Evolutionary conservation across 805 yeast species (phyloP), one percentile per base, ranked within the genome.

Genomic region (Saccharomyces kudriavzevii): DNA sequence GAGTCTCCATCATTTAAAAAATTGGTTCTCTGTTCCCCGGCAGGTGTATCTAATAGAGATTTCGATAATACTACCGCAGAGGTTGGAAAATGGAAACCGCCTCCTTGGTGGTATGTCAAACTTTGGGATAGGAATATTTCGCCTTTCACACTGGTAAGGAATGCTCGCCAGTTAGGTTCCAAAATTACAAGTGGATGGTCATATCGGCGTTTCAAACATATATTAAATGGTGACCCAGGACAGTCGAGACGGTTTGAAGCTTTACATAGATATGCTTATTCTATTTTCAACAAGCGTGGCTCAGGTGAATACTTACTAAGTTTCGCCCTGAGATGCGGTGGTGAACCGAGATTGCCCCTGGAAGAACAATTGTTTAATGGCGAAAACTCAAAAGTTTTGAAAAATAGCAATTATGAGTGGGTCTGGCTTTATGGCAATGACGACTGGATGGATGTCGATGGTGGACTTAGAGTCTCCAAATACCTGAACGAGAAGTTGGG

Each of bases 231-330:
- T 29, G 85, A 40, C 2, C 6, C 43, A n/a, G 31, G 55, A 14
- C 31, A 49, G 10, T 35, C 43, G 8, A 27, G 46, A 25, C 64
- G 62, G 25, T 60, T 66, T 53, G 68, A 70, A 24, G 73, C 80
- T 5, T 72, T 92, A 58, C 98, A 94, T 64, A 75, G 76, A 58
- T 94, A 94, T 67, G 75, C 92, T 0, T 91, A 92, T 69, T 80
- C 84, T 3, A 88, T 91, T 11, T 94, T 94, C 75, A 87, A 84
- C 58, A 85, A 88, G 6, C 80, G 77, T 3, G 99, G 99, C 0
- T 87, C 95, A 0, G 98, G 98, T 5, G 99, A 92, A 70, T 92
- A 92, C 67, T 84, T 92, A 75, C 74, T 94, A 58, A 87, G 89
- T 59, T 87, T 85, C 64, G 74, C 90, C 20, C 72, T 92, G 25